These are phyloP conservation scores for Brassica nigra DNA, from an alignment of 345 rosid genomes.

Conservation along the genomic window DNA sequence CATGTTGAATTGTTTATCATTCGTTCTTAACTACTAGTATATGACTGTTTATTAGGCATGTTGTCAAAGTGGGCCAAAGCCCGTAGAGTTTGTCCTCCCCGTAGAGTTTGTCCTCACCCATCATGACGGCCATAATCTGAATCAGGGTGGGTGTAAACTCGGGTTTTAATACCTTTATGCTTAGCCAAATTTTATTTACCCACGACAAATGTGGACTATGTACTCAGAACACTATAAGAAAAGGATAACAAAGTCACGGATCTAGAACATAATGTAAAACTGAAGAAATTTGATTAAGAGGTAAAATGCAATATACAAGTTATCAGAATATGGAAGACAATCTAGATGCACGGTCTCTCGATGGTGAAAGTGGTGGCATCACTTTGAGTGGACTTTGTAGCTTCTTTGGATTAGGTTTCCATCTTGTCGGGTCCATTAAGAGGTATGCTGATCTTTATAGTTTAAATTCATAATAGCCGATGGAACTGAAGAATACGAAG, in stretches of 20 bases:
- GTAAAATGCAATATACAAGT: not conserved
- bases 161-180: not conserved
- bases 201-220: not conserved
- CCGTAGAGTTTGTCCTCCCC: not conserved
- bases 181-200: not conserved
- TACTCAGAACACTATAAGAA: not conserved
- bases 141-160: not conserved
- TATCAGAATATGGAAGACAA: not conserved
- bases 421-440: not conserved
- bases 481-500: too few species aligned
- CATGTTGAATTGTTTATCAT: slow-evolving; percentile 10
- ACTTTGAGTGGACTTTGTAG: not conserved
- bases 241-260: too few species aligned
- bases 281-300: not conserved
- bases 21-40: not conserved
- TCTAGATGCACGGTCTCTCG: not conserved
- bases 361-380: not conserved
- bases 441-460: not conserved
- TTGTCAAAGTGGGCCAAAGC: slow-evolving; percentile 13
- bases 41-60: not conserved
- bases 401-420: not conserved
- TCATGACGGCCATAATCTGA: not conserved
- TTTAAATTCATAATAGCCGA: too few species aligned
- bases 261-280: not conserved
- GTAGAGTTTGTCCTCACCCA: not conserved